phyloP scores from a whole-genome alignment of 805 yeast genomes.

The Starmerella vitae region DNA sequence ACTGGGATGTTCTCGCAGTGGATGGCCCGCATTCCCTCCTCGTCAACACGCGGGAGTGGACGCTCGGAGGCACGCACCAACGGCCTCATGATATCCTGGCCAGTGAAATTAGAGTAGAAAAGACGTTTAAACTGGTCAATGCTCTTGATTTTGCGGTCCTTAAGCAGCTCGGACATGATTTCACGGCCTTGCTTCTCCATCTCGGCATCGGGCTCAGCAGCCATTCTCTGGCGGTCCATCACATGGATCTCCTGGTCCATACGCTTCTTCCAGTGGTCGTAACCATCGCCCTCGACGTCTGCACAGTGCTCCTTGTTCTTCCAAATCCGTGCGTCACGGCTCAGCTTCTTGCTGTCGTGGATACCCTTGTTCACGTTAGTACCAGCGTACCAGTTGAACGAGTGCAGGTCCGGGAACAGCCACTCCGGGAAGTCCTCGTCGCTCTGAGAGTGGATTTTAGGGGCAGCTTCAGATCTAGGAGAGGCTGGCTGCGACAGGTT shows the following conservation, averaged over 20 bases:
- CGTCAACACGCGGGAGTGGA: slow-evolving; percentile 19
- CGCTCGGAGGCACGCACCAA: slow-evolving; percentile 12
- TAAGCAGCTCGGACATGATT: slow-evolving; percentile 15
- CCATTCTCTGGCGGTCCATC: slow-evolving; percentile 1
- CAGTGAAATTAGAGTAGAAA: slow-evolving; percentile 20
- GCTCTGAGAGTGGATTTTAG: neutral
- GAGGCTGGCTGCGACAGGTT: neutral
- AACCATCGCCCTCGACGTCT: slow-evolving; percentile 69
- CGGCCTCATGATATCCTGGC: slow-evolving; percentile 15
- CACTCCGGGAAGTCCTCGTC: slow-evolving; percentile 14
- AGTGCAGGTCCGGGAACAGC: slow-evolving; percentile 24
- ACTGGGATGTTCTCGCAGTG: slow-evolving; percentile 36
- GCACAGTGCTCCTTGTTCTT: slow-evolving; percentile 47
- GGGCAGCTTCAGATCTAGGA: neutral
- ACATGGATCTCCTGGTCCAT: slow-evolving; percentile 26
- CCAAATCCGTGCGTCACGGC: slow-evolving; percentile 70
- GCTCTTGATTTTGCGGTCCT: slow-evolving; percentile 11
- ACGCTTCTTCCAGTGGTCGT: slow-evolving; percentile 43
- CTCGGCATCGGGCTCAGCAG: slow-evolving; percentile 19
- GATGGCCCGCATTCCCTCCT: slow-evolving; percentile 19
- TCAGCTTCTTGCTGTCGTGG: slow-evolving; percentile 65
- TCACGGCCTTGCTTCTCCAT: slow-evolving; percentile 23
- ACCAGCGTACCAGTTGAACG: slow-evolving; percentile 84
- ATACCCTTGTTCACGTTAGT: slow-evolving; percentile 66
- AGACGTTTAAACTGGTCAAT: slow-evolving; percentile 24